These are phyloP conservation scores for Ulota crispa DNA, from an alignment of 225 moss, liverwort and hornwort species.

Conservation along the genomic window DNA sequence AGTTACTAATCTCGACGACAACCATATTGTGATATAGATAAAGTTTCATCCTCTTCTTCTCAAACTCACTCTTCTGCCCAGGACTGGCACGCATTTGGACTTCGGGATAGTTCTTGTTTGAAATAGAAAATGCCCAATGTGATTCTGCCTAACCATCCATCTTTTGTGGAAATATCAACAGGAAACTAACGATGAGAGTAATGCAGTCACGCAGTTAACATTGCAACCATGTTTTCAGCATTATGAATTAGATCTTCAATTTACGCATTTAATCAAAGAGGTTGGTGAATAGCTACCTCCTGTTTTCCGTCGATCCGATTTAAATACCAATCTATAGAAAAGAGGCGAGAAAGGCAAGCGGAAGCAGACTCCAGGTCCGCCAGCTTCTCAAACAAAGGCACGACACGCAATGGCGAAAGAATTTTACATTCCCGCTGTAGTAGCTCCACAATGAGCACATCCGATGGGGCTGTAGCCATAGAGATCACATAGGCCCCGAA, in stretches of 20 bases:
- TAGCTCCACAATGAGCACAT: conserved; percentile 89
- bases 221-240: not conserved
- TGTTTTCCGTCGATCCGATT: conserved; percentile 91
- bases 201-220: not conserved
- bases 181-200: not conserved
- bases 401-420: conserved; percentile 74
- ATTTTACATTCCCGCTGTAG: conserved; percentile 91
- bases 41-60: conserved; percentile 7
- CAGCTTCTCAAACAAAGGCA: conserved; percentile 91
- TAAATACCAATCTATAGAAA: conserved; percentile 93
- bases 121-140: not conserved
- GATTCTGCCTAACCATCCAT: not conserved
- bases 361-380: conserved; percentile 87
- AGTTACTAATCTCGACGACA: not conserved
- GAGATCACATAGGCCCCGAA: conserved; percentile 98
- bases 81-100: not conserved
- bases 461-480: conserved; percentile 91
- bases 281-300: conserved; percentile 48
- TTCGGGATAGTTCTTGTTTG: not conserved
- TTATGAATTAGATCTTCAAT: not conserved
- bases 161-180: conserved; percentile 8
- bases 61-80: not conserved
- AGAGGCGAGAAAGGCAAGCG: conserved; percentile 80
- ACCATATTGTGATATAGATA: not conserved
- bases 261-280: not conserved